Percentiles rank a stretch among this genome's conserved stretches.
Evolutionary conservation across 2,329 filamentous ascomycete genomes (phyloP).

Genomic region (Nigrospora sphaerica): DNA sequence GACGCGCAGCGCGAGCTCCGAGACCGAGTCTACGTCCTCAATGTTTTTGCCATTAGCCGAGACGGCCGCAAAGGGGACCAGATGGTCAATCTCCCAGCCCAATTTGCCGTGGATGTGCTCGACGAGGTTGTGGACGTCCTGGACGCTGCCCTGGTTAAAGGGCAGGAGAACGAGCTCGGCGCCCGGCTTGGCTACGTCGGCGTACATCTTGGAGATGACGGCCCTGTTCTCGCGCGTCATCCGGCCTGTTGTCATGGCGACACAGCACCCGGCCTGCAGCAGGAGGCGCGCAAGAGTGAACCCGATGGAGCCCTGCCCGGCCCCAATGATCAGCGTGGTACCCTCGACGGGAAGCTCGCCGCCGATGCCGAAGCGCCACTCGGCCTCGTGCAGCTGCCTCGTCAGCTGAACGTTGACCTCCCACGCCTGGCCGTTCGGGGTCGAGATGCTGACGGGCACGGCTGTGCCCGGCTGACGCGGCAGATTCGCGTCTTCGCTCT

Average conservation of each 20-base stretch:
- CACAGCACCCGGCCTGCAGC: neutral
- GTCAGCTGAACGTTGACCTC: too few relatives aligned
- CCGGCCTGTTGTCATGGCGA: neutral
- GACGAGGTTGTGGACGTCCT: constrained; percentile 88
- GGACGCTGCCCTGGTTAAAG: constrained; percentile 88
- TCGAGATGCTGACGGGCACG: too few relatives aligned
- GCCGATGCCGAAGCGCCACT: too few relatives aligned
- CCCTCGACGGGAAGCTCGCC: too few relatives aligned
- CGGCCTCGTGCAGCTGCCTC: too few relatives aligned
- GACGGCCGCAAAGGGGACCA: constrained; percentile 94
- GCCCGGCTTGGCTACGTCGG: neutral
- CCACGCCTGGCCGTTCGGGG: too few relatives aligned
- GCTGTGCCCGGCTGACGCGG: too few relatives aligned
- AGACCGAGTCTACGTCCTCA: constrained; percentile 91
- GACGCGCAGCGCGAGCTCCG: constrained; percentile 96
- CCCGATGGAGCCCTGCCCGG: neutral
- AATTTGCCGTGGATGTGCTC: constrained; percentile 97
- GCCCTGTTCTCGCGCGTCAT: neutral
- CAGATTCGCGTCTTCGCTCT: too few relatives aligned
- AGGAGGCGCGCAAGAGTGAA: neutral
- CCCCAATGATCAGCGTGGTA: neutral
- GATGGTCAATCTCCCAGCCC: constrained; percentile 94
- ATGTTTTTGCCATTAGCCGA: constrained; percentile 97
- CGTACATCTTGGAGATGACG: neutral
- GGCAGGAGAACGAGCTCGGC: neutral